Percentiles rank a stretch among this genome's conserved stretches.
Evolutionary conservation across 441 rosid species (phyloP).

Genomic region (Biscutella auriculata): DNA sequence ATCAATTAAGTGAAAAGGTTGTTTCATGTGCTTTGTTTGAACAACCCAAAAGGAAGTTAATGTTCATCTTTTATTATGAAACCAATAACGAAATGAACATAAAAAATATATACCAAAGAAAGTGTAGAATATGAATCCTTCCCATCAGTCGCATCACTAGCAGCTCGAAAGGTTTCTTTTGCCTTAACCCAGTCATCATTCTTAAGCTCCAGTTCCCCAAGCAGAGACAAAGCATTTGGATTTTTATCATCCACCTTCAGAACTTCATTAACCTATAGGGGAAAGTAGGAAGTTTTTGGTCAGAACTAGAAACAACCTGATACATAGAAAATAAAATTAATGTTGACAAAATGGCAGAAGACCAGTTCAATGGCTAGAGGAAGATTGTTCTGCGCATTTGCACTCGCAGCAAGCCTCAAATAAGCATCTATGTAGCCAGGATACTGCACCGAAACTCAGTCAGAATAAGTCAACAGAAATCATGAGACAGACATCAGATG

Average conservation of each 20-base stretch:
- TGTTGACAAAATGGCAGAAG: constrained; percentile 6
- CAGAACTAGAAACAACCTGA: constrained; percentile 7
- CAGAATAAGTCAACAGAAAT: constrained; percentile 14
- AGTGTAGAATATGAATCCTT: constrained; percentile 93
- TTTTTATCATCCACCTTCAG: constrained; percentile 80
- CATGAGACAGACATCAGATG: constrained; percentile 8
- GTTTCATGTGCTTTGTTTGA: not conserved
- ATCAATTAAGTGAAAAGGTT: not conserved
- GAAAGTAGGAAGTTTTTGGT: constrained; percentile 8
- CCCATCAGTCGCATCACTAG: constrained; percentile 90
- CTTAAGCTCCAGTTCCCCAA: constrained; percentile 97
- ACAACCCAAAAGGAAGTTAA: constrained; percentile 1
- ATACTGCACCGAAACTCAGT: constrained; percentile 43
- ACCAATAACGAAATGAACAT: not conserved
- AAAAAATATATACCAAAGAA: constrained; percentile 56
- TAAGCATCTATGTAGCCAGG: constrained; percentile 90
- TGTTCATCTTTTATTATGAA: not conserved
- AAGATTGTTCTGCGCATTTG: constrained; percentile 84
- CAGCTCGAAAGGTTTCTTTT: constrained; percentile 94
- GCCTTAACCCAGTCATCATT: constrained; percentile 99
- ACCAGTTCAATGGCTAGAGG: constrained; percentile 96
- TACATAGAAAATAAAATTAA: not conserved
- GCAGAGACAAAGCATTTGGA: constrained; percentile 89
- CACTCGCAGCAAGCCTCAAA: constrained; percentile 89
- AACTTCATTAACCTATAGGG: constrained; percentile 72